phyloP scores from a whole-genome alignment of 2,329 filamentous ascomycete species.

The Gyromitra esculenta region DNA sequence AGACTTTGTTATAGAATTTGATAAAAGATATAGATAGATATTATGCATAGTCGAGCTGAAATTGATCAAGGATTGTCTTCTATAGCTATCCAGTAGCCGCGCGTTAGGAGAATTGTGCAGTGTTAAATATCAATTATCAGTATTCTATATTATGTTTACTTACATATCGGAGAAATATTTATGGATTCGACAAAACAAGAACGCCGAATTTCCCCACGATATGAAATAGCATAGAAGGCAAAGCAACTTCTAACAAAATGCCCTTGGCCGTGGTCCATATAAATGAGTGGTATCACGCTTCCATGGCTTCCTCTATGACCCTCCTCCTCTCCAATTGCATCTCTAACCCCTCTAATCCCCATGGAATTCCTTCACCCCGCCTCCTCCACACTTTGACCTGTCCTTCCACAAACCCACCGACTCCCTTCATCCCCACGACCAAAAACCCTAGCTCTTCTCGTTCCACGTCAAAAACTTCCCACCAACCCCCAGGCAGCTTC shows the following conservation, averaged over 20 bases:
- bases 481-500: constrained; percentile 90
- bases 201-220: neutral
- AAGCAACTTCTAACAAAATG: neutral
- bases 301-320: constrained; percentile 39
- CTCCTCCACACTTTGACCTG: constrained; percentile 69
- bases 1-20: constrained; percentile 49
- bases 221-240: neutral
- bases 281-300: neutral
- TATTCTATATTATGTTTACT: neutral
- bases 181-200: neutral
- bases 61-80: neutral
- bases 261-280: neutral
- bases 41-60: neutral
- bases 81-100: neutral
- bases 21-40: neutral
- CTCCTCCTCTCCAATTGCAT: constrained; percentile 69
- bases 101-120: neutral
- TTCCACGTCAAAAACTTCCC: constrained; percentile 97
- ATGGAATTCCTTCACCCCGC: constrained; percentile 65
- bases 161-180: too few relatives aligned
- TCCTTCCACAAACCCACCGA: constrained; percentile 73
- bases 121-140: neutral
- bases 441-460: constrained; percentile 93
- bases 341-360: constrained; percentile 70
- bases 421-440: constrained; percentile 83